Evolutionary conservation across 2,329 filamentous ascomycete genomes (phyloP), one percentile per base, ranked within the genome.

Genomic region (Arthrinium phaeospermum): DNA sequence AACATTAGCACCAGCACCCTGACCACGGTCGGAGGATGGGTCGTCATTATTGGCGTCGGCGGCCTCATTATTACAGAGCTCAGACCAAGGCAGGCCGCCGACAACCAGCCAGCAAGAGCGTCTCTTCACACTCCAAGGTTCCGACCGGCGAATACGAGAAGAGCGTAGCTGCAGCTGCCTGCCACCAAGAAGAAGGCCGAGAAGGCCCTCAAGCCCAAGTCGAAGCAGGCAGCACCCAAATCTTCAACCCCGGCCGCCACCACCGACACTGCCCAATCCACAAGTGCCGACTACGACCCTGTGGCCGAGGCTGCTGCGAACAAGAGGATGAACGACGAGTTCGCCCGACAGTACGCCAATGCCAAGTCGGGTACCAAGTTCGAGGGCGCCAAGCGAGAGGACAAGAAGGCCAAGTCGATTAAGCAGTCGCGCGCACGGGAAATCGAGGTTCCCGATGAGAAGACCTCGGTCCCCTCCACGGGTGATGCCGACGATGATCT

Each of bases 401-500:
- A 87, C 19, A 92, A 91, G 82, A 88, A 90, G 73, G 86, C 90
- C 75, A 92, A 91, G 83, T 91, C 91, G 37, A 87, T 93, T 73
- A 94, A 94, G 86, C 91, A 93, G 80, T 90, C 86, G 74, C 90
- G 86, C 72, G 91, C 86, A 77, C 87, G 88, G 79, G 85, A 88
- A 81, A 85, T 85, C 72, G 82, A 84, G 49, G 81, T 30, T 8
- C 49, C 69, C 6, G 49, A 47, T 6, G 69, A 64, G 19, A 34
- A 83, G 61, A 81, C 82, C 46, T 79, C 81, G 27, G 83, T 86
- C 71, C 82, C 85, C 73, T 93, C 93, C 70, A 90, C 90, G 64
- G 93, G 90, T 70, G 94, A 96, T 79, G 93, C 91, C 19, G 94
- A 96, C 78, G 93, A 97, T 78, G 94, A 97, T 78, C 85, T 92